Evolutionary conservation across 208 protist species (phyloP).

Genomic region (Borovskyia barvae): DNA sequence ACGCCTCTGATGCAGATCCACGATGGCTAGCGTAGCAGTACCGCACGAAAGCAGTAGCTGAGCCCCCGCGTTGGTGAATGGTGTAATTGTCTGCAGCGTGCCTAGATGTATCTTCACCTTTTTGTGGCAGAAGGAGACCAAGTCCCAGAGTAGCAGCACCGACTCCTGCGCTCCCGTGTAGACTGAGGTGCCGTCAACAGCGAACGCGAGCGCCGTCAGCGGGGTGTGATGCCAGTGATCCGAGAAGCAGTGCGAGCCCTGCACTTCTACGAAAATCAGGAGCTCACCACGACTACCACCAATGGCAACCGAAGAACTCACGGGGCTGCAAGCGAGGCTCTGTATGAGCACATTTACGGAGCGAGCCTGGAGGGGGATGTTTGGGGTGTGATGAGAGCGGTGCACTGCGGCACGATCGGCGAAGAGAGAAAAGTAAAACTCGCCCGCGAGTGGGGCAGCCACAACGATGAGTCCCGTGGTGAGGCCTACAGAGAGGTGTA

Average conservation of each 20-base stretch:
- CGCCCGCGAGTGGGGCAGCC: slow-evolving; percentile 41
- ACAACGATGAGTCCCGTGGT: slow-evolving; percentile 66
- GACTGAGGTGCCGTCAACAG: slow-evolving; percentile 70
- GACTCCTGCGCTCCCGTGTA: slow-evolving; percentile 70
- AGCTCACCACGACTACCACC: slow-evolving; percentile 78
- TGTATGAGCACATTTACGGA: slow-evolving; percentile 47
- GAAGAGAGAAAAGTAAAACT: slow-evolving; percentile 49
- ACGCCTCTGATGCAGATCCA: slow-evolving; percentile 69
- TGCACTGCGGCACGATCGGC: slow-evolving; percentile 11
- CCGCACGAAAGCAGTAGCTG: slow-evolving; percentile 68
- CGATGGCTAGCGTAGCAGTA: slow-evolving; percentile 60
- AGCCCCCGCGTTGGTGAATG: slow-evolving; percentile 27
- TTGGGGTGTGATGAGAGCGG: slow-evolving; percentile 5
- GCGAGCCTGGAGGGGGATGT: slow-evolving; percentile 10
- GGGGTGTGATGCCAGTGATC: slow-evolving; percentile 91
- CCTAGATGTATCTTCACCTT: slow-evolving; percentile 24
- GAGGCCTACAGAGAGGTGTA: slow-evolving; percentile 42
- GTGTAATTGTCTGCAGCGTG: slow-evolving; percentile 35
- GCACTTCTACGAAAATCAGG: slow-evolving; percentile 55
- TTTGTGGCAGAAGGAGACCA: slow-evolving; percentile 50
- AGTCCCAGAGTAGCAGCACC: slow-evolving; percentile 69
- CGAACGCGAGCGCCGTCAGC: slow-evolving; percentile 65
- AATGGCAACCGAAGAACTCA: slow-evolving; percentile 42
- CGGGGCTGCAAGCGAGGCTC: slow-evolving; percentile 60
- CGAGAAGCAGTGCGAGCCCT: slow-evolving; percentile 66